A percentile compares a stretch with the other conserved stretches of the same genome.
Conservation (phyloP, 768 basidiomycete species). For the Kwoniella dendrophila region DNA sequence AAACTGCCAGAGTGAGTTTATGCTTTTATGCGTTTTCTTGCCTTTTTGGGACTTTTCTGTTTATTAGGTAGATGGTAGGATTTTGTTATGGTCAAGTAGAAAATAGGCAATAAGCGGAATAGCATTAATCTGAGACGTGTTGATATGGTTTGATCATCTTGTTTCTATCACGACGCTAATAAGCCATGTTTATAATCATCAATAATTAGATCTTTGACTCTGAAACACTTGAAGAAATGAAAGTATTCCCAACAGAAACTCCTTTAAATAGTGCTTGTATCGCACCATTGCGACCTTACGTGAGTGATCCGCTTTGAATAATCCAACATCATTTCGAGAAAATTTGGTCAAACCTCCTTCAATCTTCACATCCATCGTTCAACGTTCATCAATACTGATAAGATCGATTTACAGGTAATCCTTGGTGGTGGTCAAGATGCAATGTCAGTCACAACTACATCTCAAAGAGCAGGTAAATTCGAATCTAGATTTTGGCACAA, state of each 20-base stretch:
- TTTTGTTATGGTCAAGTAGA: no score
- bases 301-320: slow-evolving; percentile 46
- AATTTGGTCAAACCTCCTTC: no score
- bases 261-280: slow-evolving; percentile 92
- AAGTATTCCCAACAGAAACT: slow-evolving; percentile 89
- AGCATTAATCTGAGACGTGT: no score
- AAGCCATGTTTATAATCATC: no score
- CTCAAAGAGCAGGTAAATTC: slow-evolving; percentile 90
- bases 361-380: no score
- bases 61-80: no score
- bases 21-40: not conserved
- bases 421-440: slow-evolving; percentile 98
- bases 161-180: no score
- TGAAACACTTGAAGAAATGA: slow-evolving; percentile 83
- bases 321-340: not conserved
- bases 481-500: slow-evolving; percentile 99
- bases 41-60: not conserved
- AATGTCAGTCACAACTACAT: slow-evolving; percentile 94
- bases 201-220: slow-evolving; percentile 58
- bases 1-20: slow-evolving; percentile 80
- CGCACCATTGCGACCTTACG: slow-evolving; percentile 80
- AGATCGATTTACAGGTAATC: slow-evolving; percentile 63
- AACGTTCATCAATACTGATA: not conserved
- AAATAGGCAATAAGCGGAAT: no score
- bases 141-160: no score